Evolutionary conservation across 2,329 filamentous ascomycete species (phyloP), one percentile per base, ranked within the genome.

Genomic region (Ceratocystis cubensis): DNA sequence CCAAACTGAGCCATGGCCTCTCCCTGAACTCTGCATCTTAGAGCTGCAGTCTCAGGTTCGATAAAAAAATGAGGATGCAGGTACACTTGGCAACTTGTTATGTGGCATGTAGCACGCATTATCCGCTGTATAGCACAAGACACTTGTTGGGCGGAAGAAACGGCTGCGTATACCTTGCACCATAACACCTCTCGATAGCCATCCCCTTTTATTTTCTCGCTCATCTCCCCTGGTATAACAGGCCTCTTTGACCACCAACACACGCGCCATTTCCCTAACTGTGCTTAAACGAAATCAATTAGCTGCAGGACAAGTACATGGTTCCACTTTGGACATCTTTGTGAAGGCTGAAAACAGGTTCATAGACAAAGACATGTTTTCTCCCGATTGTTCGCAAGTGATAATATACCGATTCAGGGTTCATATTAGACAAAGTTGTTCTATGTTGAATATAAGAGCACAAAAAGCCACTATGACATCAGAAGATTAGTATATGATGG

Each of bases 231-330:
- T 37, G 28, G 48, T 28, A 53, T 53, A 53, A 28, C 48, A 53
- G 48, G 48, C 48, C 56, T 37, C 56, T 30, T 30, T n/a, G 30
- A 17, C 5, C 56, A 30, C 7, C 15, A 33, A 37, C 13, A 37
- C 56, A 59, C 33, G 56, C 28, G n/a, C 56, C 56, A 15, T 30
- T 59, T 59, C 56, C 45, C 45, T 33, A 48, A 44, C 30, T 63
- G 5, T 67, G 66, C 66, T 62, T 67, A 67, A 67, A 65, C 66
- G 66, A 67, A 59, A 67, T 67, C 61, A 65, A 61, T 7, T 63
- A 57, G 33, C 53, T 62, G 57, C 62, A 62, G 63, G 57, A 53
- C 48, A 48, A 28, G 28, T 20, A 7, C 56, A 25, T 59, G 56
- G 56, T 59, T 15, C 56, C 56, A 37, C 56, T 59, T 59, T 59